Conservation (phyloP, 2,329 filamentous ascomycete species). For the Arachnopeziza araneosa region DNA sequence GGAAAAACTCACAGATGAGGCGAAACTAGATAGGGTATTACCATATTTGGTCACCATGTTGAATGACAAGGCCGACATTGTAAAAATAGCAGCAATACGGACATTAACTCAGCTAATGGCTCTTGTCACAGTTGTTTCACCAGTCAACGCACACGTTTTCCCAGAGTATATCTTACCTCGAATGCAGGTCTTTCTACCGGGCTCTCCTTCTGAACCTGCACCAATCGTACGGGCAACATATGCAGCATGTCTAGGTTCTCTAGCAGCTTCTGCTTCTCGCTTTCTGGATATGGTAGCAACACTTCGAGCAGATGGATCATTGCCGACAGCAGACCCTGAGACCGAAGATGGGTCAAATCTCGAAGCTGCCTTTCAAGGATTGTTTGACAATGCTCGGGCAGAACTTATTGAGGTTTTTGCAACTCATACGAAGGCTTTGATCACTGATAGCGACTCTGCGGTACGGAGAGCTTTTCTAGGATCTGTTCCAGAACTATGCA, state of each 20-base stretch:
- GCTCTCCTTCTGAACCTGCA: slow-evolving; percentile 49
- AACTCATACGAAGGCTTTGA: slow-evolving; percentile 77
- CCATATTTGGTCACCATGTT: slow-evolving; percentile 83
- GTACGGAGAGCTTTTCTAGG: slow-evolving; percentile 87
- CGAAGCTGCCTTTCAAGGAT: slow-evolving; percentile 68
- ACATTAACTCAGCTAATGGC: slow-evolving; percentile 84
- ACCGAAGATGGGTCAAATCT: slow-evolving; percentile 65
- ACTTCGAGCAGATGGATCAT: slow-evolving; percentile 73
- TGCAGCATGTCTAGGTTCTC: slow-evolving; percentile 82
- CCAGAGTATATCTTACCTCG: slow-evolving; percentile 63
- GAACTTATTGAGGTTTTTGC: slow-evolving; percentile 84
- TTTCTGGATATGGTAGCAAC: slow-evolving; percentile 92
- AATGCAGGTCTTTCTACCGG: slow-evolving; percentile 55
- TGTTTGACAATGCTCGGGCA: slow-evolving; percentile 81
- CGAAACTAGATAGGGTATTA: slow-evolving; percentile 86
- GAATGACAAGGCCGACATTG: slow-evolving; percentile 75
- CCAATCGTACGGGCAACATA: slow-evolving; percentile 82
- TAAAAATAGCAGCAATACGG: slow-evolving; percentile 78
- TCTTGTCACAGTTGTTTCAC: slow-evolving; percentile 81
- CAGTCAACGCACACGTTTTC: slow-evolving; percentile 64
- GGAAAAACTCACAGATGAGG: slow-evolving; percentile 87
- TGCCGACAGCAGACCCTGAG: slow-evolving; percentile 72
- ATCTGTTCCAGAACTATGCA: slow-evolving; percentile 85
- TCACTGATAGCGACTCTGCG: slow-evolving; percentile 79
- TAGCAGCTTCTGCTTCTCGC: slow-evolving; percentile 77